These are phyloP conservation scores for Camelina laxa DNA, from an alignment of 345 rosid species.

Conservation along the genomic window DNA sequence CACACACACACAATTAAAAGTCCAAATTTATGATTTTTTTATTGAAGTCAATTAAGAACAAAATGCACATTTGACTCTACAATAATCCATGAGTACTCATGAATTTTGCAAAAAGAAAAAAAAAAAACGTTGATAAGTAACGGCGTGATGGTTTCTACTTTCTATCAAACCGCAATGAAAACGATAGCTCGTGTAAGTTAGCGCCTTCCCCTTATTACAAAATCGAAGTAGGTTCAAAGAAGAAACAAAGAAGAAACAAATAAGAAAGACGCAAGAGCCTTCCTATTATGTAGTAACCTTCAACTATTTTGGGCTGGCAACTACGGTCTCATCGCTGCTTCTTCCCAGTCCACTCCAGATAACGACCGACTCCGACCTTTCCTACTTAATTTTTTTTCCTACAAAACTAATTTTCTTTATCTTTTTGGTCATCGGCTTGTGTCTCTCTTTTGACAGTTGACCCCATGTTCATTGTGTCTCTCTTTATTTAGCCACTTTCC, in stretches of 20 bases:
- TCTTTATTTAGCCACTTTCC: constrained; percentile 38
- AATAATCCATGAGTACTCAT: not conserved
- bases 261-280: constrained; percentile 28
- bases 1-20: too few relatives aligned
- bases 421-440: constrained; percentile 12
- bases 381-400: not conserved
- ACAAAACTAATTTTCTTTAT: not conserved
- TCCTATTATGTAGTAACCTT: constrained; percentile 18
- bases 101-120: not conserved
- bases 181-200: not conserved
- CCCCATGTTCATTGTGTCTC: constrained; percentile 32
- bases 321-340: constrained; percentile 24
- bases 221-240: constrained; percentile 8
- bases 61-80: not conserved
- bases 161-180: not conserved
- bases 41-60: not conserved
- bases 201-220: not conserved
- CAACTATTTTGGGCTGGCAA: constrained; percentile 22
- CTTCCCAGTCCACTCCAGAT: constrained; percentile 28
- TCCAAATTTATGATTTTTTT: not conserved
- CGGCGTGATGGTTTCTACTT: not conserved
- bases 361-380: constrained; percentile 19
- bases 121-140: not conserved
- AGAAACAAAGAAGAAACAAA: constrained; percentile 1
- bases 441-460: constrained; percentile 27